Evolutionary conservation across 176 grass and related monocot species (phyloP).

Genomic region (Pontederia paniculata): DNA sequence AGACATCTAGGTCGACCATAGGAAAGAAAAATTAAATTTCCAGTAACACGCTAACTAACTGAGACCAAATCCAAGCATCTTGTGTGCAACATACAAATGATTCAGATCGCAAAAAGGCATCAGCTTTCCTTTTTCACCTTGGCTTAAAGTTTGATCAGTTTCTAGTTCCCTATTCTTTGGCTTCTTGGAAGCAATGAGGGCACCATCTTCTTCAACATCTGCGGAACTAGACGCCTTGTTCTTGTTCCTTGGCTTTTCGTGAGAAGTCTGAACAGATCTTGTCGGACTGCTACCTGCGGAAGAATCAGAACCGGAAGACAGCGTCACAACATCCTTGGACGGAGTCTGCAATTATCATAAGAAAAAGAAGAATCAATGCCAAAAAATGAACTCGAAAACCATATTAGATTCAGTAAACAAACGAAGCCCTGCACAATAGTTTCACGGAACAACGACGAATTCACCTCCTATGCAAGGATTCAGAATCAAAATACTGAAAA

Average conservation of each 20-base stretch:
- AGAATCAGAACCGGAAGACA: conserved; percentile 55
- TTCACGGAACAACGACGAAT: no score
- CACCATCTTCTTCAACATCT: conserved; percentile 28
- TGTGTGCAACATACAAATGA: no score
- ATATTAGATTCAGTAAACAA: no score
- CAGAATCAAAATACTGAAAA: no score
- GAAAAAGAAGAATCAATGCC: no score
- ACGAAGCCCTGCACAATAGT: no score
- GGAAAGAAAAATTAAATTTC: conserved; percentile 4
- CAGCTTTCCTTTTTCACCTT: conserved; percentile 26
- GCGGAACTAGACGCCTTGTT: conserved; percentile 16
- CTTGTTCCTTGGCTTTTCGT: conserved; percentile 16
- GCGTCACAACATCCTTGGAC: conserved; percentile 28
- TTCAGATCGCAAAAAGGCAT: not conserved
- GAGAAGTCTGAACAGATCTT: conserved; percentile 18
- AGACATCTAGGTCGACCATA: conserved; percentile 24
- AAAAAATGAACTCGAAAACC: no score
- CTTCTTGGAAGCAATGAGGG: conserved; percentile 20
- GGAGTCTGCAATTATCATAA: conserved; percentile 30
- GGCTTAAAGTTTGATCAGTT: conserved; percentile 13
- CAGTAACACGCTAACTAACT: not conserved
- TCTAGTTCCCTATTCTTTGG: conserved; percentile 17
- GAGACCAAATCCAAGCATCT: no score
- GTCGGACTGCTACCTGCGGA: conserved; percentile 43
- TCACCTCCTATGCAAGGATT: no score